Evolutionary conservation across 2,329 filamentous ascomycete species (phyloP).

Genomic region (Pseudohalonectria lignicola): DNA sequence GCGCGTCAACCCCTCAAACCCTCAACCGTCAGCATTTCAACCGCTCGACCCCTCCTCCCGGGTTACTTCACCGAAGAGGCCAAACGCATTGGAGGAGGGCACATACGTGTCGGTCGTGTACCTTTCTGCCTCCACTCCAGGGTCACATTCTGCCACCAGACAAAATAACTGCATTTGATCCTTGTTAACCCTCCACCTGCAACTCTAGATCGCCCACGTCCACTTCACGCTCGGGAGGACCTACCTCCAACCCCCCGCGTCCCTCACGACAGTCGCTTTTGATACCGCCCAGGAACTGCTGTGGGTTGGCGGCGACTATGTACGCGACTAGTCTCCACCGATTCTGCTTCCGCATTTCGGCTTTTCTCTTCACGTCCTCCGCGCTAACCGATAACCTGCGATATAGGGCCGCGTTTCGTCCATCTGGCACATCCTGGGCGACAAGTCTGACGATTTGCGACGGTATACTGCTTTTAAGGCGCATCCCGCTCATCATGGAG

Average conservation of each 20-base stretch:
- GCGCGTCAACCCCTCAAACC: neutral
- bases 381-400: conserved; percentile 1
- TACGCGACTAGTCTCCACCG: no score
- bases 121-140: no score
- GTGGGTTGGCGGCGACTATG: conserved; percentile 88
- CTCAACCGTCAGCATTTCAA: no score
- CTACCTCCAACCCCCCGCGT: neutral
- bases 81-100: no score
- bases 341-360: no score
- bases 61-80: no score
- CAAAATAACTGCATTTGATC: no score
- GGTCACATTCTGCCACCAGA: no score
- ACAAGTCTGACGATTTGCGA: conserved; percentile 74
- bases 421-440: conserved; percentile 63
- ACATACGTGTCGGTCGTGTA: no score
- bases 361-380: no score
- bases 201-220: neutral
- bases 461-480: conserved; percentile 85
- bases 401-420: conserved; percentile 84
- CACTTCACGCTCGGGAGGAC: neutral
- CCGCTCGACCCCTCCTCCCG: no score
- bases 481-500: conserved; percentile 61
- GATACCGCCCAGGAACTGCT: conserved; percentile 82
- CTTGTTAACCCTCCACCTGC: neutral
- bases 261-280: conserved; percentile 53